Base-by-base conservation (phyloP, 805 yeast genomes). In the Peterozyma xylosa region DNA sequence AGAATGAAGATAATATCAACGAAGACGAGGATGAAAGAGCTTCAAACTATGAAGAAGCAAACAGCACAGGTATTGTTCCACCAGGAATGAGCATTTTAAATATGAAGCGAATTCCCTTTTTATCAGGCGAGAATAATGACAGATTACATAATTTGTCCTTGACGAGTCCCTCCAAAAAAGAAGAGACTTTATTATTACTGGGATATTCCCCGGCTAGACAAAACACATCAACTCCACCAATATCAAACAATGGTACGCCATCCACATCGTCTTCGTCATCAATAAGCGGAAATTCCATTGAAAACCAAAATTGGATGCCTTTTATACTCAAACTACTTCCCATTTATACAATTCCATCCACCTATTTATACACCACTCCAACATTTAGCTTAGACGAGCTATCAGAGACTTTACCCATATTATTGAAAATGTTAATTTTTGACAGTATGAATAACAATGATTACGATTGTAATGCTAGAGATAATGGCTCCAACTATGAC, bases 311-410 rank as follows among this genome's bases (percentile, higher is more conserved):
- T 50, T 80, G 81, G 60, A 58, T 84, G 32, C 90, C 89, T 1
- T 77, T 85, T 59, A 67, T 85, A 10, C 59, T 85, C 27, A 63
- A 90, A 46, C 76, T 80, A 36, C 74, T 82, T 46, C 81, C 86
- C 15, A 66, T 81, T 0, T 66, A 72, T 37, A 73, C 85, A 0
- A 77, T 85, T 10, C 91, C 95, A 0, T 64, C 68, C 13, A 52
- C 57, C 11, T 78, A 79, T 48, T 60, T 73, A 35, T 48, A 63
- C 11, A 62, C 66, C 15, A 68, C 62, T 43, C 70, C 72, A 0
- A 39, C 35, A 0, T 37, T 70, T 3, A 16, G 54, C 2, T 52
- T 46, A 11, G 46, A 43, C 1, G 51, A 54, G 1, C 43, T 63
- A 9, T 47, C 38, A 0, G 43, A 48, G 0, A 27, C 60, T 1